Evolutionary conservation across 2,329 filamentous ascomycete genomes (phyloP), one percentile per base, ranked within the genome.

Genomic region (Aspergillus sergii): DNA sequence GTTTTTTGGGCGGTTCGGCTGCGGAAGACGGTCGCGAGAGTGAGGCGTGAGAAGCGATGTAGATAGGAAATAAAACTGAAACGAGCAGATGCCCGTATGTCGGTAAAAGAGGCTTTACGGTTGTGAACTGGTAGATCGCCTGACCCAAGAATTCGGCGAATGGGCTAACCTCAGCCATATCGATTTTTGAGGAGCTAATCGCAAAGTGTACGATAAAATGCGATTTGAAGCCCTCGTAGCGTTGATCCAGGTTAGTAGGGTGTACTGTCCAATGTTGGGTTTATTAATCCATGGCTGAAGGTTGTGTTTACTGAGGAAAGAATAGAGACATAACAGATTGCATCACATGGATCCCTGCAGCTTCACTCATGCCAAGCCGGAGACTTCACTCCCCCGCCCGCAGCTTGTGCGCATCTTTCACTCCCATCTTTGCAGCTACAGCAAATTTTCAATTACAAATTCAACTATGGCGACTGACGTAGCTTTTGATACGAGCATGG

Each of bases 401-500:
- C 51, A 55, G 32, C 60, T 51, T 48, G n/a, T 51, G 45, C 39
- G 41, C 6, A 57, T 36, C 39, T 54, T 28, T 53, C 26, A 39
- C n/a, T 32, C 19, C 36, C 53, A n/a, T 34, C 46, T 36, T 12
- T 59, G 26, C 14, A 28, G 21, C 26, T 46, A 21, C 46, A 39
- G n/a, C 45, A 10, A 36, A 30, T 23, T 12, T 26, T 32, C n/a
- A 30, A 23, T 21, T 23, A 16, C 34, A 43, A 55, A 21, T 26
- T 55, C 32, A 63, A 76, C 50, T 30, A 94, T 95, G 92, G 84
- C 91, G 32, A 93, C 91, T 63, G 88, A 92, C 71, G 87, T 97
- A 63, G 82, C 89, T 11, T 86, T 97, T 58, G 91, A 96, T 70
- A 97, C 94, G 62, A 89, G 90, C 60, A 92, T 97, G 90, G 93